Percentiles rank a stretch among this genome's conserved stretches.
phyloP scores from a whole-genome alignment of 352 stramenopile species.

The Phytophthora cactorum region DNA sequence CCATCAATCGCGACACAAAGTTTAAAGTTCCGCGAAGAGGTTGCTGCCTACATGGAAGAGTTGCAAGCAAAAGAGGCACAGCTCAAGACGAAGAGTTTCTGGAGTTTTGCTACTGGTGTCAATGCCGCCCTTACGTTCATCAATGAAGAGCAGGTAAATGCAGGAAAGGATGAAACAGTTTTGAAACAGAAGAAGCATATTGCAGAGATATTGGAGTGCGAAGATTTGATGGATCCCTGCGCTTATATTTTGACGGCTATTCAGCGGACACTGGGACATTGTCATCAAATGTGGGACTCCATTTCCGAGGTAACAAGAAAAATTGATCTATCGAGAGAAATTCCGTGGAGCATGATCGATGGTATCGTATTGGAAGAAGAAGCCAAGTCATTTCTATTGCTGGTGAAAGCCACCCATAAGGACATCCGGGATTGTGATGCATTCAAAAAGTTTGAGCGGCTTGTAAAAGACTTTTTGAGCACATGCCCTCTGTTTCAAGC shows the following conservation, averaged over 20 bases:
- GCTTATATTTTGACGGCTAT: constrained; percentile 76
- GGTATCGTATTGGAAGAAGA: constrained; percentile 94
- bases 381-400: constrained; percentile 83
- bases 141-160: constrained; percentile 38
- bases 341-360: constrained; percentile 94
- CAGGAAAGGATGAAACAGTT: constrained; percentile 42
- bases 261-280: constrained; percentile 76
- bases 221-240: constrained; percentile 87
- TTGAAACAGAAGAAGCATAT: constrained; percentile 86
- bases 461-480: constrained; percentile 79
- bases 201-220: constrained; percentile 93
- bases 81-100: constrained; percentile 68
- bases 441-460: constrained; percentile 88
- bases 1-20: constrained; percentile 67
- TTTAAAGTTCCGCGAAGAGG: constrained; percentile 73
- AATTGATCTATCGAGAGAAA: constrained; percentile 86
- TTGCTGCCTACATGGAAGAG: constrained; percentile 84
- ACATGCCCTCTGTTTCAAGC: constrained; percentile 84
- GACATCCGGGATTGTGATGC: constrained; percentile 90
- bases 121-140: constrained; percentile 51
- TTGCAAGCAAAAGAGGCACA: constrained; percentile 66
- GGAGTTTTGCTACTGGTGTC: constrained; percentile 59
- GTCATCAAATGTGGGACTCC: constrained; percentile 87
- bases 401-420: constrained; percentile 92
- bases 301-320: constrained; percentile 89